Conservation (phyloP, 1,284 basidiomycete species). For the Marasmius tenuissimus region DNA sequence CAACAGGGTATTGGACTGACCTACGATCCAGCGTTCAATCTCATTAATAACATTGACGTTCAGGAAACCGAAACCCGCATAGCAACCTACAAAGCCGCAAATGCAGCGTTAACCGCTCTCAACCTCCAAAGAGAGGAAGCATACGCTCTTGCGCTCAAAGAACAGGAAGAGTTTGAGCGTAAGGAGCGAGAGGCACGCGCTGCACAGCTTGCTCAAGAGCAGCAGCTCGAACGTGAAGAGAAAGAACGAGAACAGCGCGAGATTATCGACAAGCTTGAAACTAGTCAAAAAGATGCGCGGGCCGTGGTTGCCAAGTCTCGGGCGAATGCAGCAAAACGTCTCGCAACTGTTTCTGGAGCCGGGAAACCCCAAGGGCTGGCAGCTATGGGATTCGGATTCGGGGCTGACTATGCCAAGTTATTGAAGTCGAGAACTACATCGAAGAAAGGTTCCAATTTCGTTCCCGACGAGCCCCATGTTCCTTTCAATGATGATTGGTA, state of each 20-base stretch:
- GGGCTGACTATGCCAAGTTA: constrained; percentile 39
- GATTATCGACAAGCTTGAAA: constrained; percentile 80
- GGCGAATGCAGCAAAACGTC: constrained; percentile 59
- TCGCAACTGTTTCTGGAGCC: constrained; percentile 47
- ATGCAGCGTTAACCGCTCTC: constrained; percentile 76
- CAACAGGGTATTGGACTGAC: constrained; percentile 7
- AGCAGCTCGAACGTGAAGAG: constrained; percentile 76
- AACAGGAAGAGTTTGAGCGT: constrained; percentile 74
- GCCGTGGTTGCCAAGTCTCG: constrained; percentile 72
- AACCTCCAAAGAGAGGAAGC: constrained; percentile 79
- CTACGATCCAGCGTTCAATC: constrained; percentile 78
- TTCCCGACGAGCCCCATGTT: constrained; percentile 76
- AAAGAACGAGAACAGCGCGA: constrained; percentile 72
- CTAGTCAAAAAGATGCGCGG: constrained; percentile 66
- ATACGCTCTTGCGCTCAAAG: constrained; percentile 66
- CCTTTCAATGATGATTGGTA: constrained; percentile 76
- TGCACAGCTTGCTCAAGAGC: constrained; percentile 63
- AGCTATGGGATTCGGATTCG: constrained; percentile 29
- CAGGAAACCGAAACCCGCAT: constrained; percentile 84
- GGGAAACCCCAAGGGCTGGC: constrained; percentile 44
- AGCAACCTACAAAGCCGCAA: constrained; percentile 75
- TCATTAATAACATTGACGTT: constrained; percentile 91
- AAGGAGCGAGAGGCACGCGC: constrained; percentile 74
- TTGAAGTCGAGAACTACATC: constrained; percentile 51
- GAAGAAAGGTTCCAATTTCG: constrained; percentile 39